These are phyloP conservation scores for Saccharomyces eubayanus DNA, from an alignment of 805 yeast genomes.

Conservation along the genomic window DNA sequence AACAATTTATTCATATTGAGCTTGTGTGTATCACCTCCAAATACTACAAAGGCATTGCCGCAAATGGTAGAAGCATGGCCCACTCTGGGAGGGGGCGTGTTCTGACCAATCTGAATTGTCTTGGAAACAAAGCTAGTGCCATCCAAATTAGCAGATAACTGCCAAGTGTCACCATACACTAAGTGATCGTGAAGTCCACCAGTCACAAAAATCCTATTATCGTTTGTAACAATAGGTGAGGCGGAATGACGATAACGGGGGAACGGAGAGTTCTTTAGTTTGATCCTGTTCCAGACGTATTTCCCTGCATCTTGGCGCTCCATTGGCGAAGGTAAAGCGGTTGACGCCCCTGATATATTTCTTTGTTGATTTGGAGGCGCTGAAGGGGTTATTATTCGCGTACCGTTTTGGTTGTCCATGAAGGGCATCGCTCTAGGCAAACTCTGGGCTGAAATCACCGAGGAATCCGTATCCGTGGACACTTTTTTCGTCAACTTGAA, in stretches of 20 bases:
- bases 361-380: conserved; percentile 25
- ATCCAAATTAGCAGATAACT: conserved; percentile 41
- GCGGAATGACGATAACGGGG: conserved; percentile 93
- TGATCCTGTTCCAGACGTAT: conserved; percentile 63
- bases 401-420: conserved; percentile 7
- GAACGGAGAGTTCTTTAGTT: conserved; percentile 69
- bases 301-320: conserved; percentile 12
- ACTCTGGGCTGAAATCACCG: conserved; percentile 5
- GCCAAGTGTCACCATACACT: conserved; percentile 95
- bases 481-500: conserved; percentile 49
- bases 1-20: conserved; percentile 70
- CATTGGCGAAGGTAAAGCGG: conserved; percentile 6
- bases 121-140: conserved; percentile 35
- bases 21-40: conserved; percentile 91
- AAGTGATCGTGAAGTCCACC: conserved; percentile 91
- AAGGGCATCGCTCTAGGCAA: conserved; percentile 9
- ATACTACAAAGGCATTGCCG: conserved; percentile 90
- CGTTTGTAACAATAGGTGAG: conserved; percentile 64
- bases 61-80: conserved; percentile 90
- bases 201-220: conserved; percentile 77
- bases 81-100: conserved; percentile 92
- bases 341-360: conserved; percentile 26
- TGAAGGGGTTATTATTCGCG: conserved; percentile 12
- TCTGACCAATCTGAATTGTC: conserved; percentile 62
- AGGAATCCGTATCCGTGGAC: conserved; percentile 27